Evolutionary conservation across 2,329 filamentous ascomycete genomes (phyloP).

Genomic region (Arthrobotrys musiformis): DNA sequence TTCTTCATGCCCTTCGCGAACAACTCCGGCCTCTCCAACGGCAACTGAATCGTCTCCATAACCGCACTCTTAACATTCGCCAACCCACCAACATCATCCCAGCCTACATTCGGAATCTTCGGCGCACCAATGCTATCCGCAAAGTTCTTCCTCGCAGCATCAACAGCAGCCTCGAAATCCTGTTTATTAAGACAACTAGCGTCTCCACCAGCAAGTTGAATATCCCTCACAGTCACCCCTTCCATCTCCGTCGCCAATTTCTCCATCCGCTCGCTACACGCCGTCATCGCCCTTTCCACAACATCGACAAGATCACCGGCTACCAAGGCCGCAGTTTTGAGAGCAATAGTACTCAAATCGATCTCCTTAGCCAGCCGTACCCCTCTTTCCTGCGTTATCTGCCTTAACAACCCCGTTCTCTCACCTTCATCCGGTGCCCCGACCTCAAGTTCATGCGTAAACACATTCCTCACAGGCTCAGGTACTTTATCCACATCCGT

Average conservation of each 20-base stretch:
- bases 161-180: slow-evolving; percentile 93
- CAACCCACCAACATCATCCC: slow-evolving; percentile 94
- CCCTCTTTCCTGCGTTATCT: slow-evolving; percentile 79
- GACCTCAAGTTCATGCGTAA: slow-evolving; percentile 96
- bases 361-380: slow-evolving; percentile 84
- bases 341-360: slow-evolving; percentile 82
- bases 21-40: slow-evolving; percentile 87
- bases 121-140: slow-evolving; percentile 96
- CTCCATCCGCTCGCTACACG: slow-evolving; percentile 79
- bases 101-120: slow-evolving; percentile 96
- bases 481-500: slow-evolving; percentile 95
- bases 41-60: slow-evolving; percentile 93
- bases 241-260: slow-evolving; percentile 69
- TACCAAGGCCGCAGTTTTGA: slow-evolving; percentile 95
- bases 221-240: slow-evolving; percentile 76
- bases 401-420: slow-evolving; percentile 84
- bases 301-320: slow-evolving; percentile 95
- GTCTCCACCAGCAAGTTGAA: slow-evolving; percentile 87
- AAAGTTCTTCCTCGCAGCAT: slow-evolving; percentile 96
- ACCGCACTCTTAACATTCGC: slow-evolving; percentile 97
- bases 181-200: slow-evolving; percentile 80
- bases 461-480: slow-evolving; percentile 82
- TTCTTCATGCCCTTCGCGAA: slow-evolving; percentile 99
- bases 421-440: slow-evolving; percentile 90
- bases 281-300: slow-evolving; percentile 85